A percentile compares a stretch with the other conserved stretches of the same genome.
Evolutionary conservation across 2,329 filamentous ascomycete species (phyloP).

Genomic region (Cryphonectria parasitica): DNA sequence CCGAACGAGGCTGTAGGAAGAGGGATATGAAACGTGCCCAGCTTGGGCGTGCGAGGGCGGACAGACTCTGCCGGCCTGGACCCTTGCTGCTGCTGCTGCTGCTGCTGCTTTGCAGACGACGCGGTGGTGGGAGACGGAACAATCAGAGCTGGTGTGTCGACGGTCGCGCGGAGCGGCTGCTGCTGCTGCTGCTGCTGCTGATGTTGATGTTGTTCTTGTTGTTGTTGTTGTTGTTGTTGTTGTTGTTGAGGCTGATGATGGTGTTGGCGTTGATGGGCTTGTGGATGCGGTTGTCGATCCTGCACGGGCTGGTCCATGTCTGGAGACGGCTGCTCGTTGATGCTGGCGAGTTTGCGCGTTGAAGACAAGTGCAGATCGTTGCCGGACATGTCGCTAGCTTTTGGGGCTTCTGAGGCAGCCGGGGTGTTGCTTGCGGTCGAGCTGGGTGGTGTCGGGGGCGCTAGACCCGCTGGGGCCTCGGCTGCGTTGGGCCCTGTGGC

Average conservation of each 20-base stretch:
- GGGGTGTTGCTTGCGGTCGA: constrained; percentile 1
- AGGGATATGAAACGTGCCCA: constrained; percentile 22
- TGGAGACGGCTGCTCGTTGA: constrained; percentile 39
- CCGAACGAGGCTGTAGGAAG: constrained; percentile 22
- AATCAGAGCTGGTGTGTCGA: not conserved
- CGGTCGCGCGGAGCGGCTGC: not conserved
- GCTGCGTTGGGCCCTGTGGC: not conserved
- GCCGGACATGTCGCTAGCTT: constrained; percentile 32
- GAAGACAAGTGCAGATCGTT: constrained; percentile 41
- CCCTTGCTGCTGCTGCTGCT: constrained; percentile 10
- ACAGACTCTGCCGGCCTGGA: constrained; percentile 32
- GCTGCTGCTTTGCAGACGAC: constrained; percentile 6
- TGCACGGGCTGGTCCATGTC: constrained; percentile 14
- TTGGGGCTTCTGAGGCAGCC: constrained; percentile 2
- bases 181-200: not conserved
- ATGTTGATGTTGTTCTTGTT: no score
- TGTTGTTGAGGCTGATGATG: not conserved
- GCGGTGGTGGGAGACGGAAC: not conserved
- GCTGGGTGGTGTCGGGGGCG: constrained; percentile 4
- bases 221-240: not conserved
- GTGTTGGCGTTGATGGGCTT: constrained; percentile 5
- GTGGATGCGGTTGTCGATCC: not conserved
- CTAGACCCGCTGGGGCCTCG: not conserved
- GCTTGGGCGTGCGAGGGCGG: constrained; percentile 29
- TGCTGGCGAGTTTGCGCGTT: constrained; percentile 38